These are phyloP conservation scores for Daucus carota DNA, from an alignment of 129 eudicot species.

Conservation along the genomic window DNA sequence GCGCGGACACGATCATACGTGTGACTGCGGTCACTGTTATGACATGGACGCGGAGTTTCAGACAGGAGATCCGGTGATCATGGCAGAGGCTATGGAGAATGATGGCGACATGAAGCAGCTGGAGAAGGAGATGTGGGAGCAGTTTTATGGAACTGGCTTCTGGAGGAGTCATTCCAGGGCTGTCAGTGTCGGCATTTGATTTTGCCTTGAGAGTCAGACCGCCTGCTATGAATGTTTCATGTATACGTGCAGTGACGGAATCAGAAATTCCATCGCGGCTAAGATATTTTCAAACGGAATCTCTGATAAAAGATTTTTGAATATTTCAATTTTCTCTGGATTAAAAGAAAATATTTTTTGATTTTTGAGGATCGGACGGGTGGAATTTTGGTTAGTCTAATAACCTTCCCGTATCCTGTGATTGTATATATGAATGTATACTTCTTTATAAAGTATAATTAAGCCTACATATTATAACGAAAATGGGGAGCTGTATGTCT, in stretches of 20 bases:
- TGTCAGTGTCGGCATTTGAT: not conserved
- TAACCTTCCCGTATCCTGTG: not conserved
- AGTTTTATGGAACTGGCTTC: constrained; percentile 60
- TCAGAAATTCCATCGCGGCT: not conserved
- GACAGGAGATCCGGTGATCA: constrained; percentile 13
- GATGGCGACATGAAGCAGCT: constrained; percentile 44
- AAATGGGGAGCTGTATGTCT: not conserved
- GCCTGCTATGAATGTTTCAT: not conserved
- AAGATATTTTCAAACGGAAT: not conserved
- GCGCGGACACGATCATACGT: not conserved
- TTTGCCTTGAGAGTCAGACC: not conserved
- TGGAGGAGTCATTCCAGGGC: constrained; percentile 49
- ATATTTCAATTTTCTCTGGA: not conserved
- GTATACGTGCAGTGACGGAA: not conserved
- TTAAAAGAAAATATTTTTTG: not conserved
- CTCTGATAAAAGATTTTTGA: not conserved
- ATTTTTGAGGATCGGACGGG: not conserved
- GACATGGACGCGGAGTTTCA: constrained; percentile 17
- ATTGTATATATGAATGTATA: not conserved
- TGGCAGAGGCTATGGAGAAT: constrained; percentile 17
- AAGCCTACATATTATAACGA: not conserved
- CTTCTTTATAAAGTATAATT: no score
- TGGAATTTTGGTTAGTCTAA: not conserved
- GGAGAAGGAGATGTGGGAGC: constrained; percentile 83
- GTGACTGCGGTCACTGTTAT: constrained; percentile 8